Evolutionary conservation across 108 stramenopile genomes (phyloP).

Genomic region (Cyclotella baltica): DNA sequence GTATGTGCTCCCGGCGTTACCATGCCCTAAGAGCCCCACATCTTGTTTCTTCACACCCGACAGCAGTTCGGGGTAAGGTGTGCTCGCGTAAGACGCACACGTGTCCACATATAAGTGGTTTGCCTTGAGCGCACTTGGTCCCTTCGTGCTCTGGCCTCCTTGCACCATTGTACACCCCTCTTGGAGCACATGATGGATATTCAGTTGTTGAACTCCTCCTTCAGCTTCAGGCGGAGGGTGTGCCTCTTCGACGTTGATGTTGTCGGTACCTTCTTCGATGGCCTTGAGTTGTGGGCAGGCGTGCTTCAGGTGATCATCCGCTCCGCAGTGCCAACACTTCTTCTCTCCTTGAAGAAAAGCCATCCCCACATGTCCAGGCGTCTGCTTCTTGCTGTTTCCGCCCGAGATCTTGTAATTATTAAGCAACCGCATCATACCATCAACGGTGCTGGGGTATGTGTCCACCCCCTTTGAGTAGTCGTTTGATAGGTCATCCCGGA

Average conservation of each 20-base stretch:
- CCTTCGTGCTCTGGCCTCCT: no score
- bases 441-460: not conserved
- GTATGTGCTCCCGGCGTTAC: constrained; percentile 22
- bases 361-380: no score
- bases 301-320: not conserved
- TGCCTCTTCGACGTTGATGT: constrained; percentile 5
- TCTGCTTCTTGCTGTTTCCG: no score
- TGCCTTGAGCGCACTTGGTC: not conserved
- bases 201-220: not conserved
- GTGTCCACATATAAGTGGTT: constrained; percentile 20
- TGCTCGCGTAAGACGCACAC: constrained; percentile 3
- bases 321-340: constrained; percentile 1
- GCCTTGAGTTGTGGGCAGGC: not conserved
- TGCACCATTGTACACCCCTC: not conserved
- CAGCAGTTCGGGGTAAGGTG: not conserved
- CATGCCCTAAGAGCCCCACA: not conserved
- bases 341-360: constrained; percentile 20
- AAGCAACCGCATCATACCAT: not conserved
- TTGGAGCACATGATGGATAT: no score
- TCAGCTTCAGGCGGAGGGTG: not conserved
- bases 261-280: not conserved
- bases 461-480: not conserved
- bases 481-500: no score
- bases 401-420: not conserved
- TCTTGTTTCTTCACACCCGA: not conserved